Evolutionary conservation across 805 yeast species (phyloP), one percentile per base, ranked within the genome.

Genomic region (Torulaspora microellipsoides): DNA sequence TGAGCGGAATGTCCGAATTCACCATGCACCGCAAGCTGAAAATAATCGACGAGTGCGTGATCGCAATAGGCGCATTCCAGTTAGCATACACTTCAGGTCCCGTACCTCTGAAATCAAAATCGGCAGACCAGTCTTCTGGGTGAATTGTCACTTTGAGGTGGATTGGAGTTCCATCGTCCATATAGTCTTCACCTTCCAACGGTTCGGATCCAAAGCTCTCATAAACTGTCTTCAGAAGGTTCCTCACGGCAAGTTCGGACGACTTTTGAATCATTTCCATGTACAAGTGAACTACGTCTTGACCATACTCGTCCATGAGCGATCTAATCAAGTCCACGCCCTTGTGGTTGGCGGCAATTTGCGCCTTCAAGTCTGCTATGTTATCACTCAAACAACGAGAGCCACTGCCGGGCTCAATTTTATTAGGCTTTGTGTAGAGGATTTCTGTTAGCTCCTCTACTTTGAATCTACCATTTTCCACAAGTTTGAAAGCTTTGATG

Each of bases 61-160:
- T 87, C 0, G 97, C 93, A 49, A 73, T 77, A 0, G 98, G 98
- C 0, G 96, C 96, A 64, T 91, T 90, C 66, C 86, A 73, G 61
- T 90, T 89, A 27, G 93, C 95, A 61, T 85, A 84, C 38, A 85
- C 77, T 61, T 90, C 93, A 12, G 80, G 78, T 3, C 91, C 85
- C 0, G 96, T 83, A n/a, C 93, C 95, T 1, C 76, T 69, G 58
- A 91, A 91, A 62, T 90, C 96, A 65, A 91, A 87, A 13, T 72
- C 68, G n/a, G 91, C 87, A 25, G 73, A 69, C 0, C 83, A 85
- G 2, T 70, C 69, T 5, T 69, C 70, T 3, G 65, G 61, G 49
- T 71, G 69, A 42, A 78, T 73, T 1, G 69, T 64, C 14, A 85
- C 77, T 23, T 70, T 67, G 31, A 86, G 66, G 25, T 72, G 64